Conservation (phyloP, 1,284 basidiomycete species). For the Phlebopus sp. region DNA sequence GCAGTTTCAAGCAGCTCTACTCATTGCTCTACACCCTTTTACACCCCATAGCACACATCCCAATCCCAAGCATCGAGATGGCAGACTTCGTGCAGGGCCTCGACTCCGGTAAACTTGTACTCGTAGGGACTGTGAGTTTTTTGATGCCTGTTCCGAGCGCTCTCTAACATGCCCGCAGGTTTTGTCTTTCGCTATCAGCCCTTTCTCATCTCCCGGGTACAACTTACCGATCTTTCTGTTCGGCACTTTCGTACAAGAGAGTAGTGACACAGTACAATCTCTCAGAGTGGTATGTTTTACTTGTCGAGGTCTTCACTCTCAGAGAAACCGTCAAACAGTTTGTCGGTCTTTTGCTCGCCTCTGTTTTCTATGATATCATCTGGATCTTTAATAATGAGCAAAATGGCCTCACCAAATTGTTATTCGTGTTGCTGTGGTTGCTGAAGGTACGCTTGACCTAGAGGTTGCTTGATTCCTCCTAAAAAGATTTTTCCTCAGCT, state of each 20-base stretch:
- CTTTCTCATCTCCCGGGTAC: constrained; percentile 61
- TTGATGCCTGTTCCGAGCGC: neutral
- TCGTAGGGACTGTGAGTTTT: constrained; percentile 56
- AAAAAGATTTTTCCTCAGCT: constrained; percentile 32
- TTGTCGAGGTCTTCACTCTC: neutral
- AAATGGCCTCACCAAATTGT: constrained; percentile 50
- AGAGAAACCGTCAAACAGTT: constrained; percentile 46
- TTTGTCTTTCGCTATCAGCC: constrained; percentile 59
- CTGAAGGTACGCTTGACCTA: constrained; percentile 52
- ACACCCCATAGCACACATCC: too few relatives aligned
- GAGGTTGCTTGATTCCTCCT: neutral
- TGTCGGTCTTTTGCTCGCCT: constrained; percentile 56
- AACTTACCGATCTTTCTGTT: constrained; percentile 76
- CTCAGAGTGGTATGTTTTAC: constrained; percentile 52
- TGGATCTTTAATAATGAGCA: constrained; percentile 62
- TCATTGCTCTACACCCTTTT: too few relatives aligned
- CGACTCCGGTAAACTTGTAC: constrained; percentile 65
- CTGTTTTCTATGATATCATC: constrained; percentile 66
- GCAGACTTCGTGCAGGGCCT: constrained; percentile 65
- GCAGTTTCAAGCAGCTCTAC: too few relatives aligned
- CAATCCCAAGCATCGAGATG: constrained; percentile 4
- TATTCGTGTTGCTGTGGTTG: constrained; percentile 59
- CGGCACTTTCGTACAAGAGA: constrained; percentile 68
- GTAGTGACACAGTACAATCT: constrained; percentile 58
- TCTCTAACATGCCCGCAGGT: constrained; percentile 27